A percentile compares a stretch with the other conserved stretches of the same genome.
Conservation (phyloP, 371 early-diverging fungal species). For the Haplosporangium sp. region DNA sequence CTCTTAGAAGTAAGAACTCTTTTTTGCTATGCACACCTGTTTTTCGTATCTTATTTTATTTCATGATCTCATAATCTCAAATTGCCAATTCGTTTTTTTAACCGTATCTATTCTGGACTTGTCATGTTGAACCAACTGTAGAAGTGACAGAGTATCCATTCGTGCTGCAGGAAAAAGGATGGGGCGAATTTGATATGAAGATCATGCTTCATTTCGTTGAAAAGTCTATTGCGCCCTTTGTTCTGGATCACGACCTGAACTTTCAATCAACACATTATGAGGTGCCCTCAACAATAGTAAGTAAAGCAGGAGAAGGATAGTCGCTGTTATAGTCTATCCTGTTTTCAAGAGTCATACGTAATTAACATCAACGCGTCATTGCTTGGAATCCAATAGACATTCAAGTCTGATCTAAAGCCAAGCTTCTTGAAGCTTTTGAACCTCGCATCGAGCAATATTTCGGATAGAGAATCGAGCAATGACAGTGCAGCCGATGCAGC, state of each 20-base stretch:
- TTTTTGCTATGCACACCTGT: background rate
- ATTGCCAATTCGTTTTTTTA: background rate
- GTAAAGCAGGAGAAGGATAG: background rate
- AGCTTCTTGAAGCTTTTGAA: slow-evolving; percentile 41
- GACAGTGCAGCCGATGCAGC: slow-evolving; percentile 33
- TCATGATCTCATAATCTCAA: background rate
- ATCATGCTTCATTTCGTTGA: slow-evolving; percentile 67
- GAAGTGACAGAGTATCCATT: slow-evolving; percentile 73
- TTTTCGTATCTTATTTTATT: no score
- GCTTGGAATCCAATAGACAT: slow-evolving; percentile 18
- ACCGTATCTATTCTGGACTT: background rate
- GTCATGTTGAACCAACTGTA: slow-evolving; percentile 28
- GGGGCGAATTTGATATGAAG: slow-evolving; percentile 81
- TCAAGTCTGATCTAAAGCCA: slow-evolving; percentile 39
- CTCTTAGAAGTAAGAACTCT: slow-evolving; percentile 66
- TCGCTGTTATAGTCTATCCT: background rate
- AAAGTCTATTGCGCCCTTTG: slow-evolving; percentile 59
- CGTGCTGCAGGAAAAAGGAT: slow-evolving; percentile 71
- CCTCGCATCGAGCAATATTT: slow-evolving; percentile 10
- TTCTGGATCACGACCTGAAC: slow-evolving; percentile 72
- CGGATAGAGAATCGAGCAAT: slow-evolving; percentile 42
- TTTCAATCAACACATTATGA: slow-evolving; percentile 68
- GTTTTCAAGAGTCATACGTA: background rate
- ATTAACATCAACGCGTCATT: no score
- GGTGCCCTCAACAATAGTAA: slow-evolving; percentile 59